These are phyloP conservation scores for Lathyrus aphaca DNA, from an alignment of 306 rosid species.

Conservation along the genomic window DNA sequence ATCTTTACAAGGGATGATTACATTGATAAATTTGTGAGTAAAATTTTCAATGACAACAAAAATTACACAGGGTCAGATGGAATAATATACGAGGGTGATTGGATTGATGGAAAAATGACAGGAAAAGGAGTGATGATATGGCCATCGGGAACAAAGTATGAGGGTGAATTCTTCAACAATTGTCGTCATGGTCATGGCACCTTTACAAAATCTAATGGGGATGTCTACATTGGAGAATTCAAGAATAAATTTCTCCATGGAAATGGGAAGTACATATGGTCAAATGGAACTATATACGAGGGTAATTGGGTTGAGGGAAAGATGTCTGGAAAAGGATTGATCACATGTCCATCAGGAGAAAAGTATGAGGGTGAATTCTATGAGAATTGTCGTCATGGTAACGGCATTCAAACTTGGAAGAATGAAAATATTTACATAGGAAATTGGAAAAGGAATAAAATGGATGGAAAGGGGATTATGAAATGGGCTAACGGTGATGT, in stretches of 20 bases:
- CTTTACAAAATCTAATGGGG: background rate
- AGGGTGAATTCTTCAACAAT: background rate
- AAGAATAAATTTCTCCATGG: background rate
- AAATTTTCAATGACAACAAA: background rate
- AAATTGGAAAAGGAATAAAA: conserved; percentile 71
- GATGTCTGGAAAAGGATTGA: background rate
- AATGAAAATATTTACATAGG: conserved; percentile 67
- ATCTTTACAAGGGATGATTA: background rate
- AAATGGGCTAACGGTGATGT: conserved; percentile 77
- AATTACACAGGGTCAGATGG: background rate
- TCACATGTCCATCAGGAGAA: background rate
- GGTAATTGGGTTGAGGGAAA: background rate
- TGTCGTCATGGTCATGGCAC: background rate
- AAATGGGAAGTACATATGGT: background rate
- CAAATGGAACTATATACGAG: background rate
- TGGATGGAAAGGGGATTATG: conserved; percentile 89
- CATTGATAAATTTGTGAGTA: background rate
- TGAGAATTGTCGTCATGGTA: no score
- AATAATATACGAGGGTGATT: background rate
- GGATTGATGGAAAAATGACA: background rate
- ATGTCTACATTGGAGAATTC: background rate
- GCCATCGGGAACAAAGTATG: conserved; percentile 1
- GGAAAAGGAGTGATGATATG: background rate
- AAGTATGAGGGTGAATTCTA: background rate
- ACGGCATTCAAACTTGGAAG: conserved; percentile 45